Percentiles rank a stretch among this genome's conserved stretches.
These are phyloP conservation scores for Xylariaceae sp. DNA, from an alignment of 2,329 filamentous ascomycete genomes.

Conservation along the genomic window DNA sequence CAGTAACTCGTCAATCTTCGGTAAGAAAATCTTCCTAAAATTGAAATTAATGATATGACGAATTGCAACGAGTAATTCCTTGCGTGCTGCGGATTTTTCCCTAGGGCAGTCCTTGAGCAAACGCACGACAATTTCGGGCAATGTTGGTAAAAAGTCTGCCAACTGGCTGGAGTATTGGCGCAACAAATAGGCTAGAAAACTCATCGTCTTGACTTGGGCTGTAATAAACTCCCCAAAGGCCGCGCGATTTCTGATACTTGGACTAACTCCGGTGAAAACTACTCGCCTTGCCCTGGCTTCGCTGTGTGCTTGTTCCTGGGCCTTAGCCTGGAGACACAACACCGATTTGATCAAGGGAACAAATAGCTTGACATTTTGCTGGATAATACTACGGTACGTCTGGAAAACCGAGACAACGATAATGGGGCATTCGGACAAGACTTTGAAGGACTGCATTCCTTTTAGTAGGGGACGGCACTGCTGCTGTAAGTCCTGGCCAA, in stretches of 20 bases:
- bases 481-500: constrained; percentile 76
- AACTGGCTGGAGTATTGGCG: constrained; percentile 83
- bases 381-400: constrained; percentile 75
- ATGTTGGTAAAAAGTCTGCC: constrained; percentile 76
- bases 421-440: constrained; percentile 94
- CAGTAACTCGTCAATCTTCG: constrained; percentile 89
- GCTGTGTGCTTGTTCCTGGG: constrained; percentile 85
- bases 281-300: constrained; percentile 75
- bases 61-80: constrained; percentile 93
- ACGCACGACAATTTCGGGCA: constrained; percentile 87
- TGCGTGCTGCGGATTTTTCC: constrained; percentile 88
- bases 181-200: constrained; percentile 89
- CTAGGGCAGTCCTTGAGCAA: constrained; percentile 89
- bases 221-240: constrained; percentile 98
- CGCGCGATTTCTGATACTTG: constrained; percentile 85
- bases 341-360: constrained; percentile 92
- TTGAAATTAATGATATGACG: constrained; percentile 99
- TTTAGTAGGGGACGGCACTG: constrained; percentile 76
- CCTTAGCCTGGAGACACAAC: constrained; percentile 80
- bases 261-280: constrained; percentile 89
- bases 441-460: constrained; percentile 99
- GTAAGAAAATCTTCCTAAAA: constrained; percentile 89
- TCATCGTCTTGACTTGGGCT: constrained; percentile 99
- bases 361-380: constrained; percentile 83
- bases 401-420: constrained; percentile 99